phyloP scores from a whole-genome alignment of 345 rosid genomes.

The thale cress (Arabidopsis thaliana) region TAIR10.1 NC_003071.7:13043001-13043500 shows the following conservation, averaged over 20 bases:
- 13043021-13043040: background rate
- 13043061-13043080: background rate
- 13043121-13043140: constrained; percentile 1
- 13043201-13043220: background rate
- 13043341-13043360: background rate
- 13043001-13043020: background rate
- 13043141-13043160: background rate
- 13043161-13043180: background rate
- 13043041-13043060: background rate
- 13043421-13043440: background rate
- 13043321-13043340: background rate
- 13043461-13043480: constrained; percentile 14
- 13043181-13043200: background rate
- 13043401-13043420: constrained; percentile 16
- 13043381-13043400: background rate
- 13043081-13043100: background rate
- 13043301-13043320: background rate
- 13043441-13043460: constrained; percentile 17
- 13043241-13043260: background rate
- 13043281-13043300: background rate
- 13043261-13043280: background rate
- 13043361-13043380: constrained; percentile 15
- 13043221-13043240: constrained; percentile 6
- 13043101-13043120: no score
- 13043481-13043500: constrained; percentile 26